These are phyloP conservation scores for Chrysanthemum seticuspe DNA, from an alignment of 129 eudicot species.

Conservation along the genomic window DNA sequence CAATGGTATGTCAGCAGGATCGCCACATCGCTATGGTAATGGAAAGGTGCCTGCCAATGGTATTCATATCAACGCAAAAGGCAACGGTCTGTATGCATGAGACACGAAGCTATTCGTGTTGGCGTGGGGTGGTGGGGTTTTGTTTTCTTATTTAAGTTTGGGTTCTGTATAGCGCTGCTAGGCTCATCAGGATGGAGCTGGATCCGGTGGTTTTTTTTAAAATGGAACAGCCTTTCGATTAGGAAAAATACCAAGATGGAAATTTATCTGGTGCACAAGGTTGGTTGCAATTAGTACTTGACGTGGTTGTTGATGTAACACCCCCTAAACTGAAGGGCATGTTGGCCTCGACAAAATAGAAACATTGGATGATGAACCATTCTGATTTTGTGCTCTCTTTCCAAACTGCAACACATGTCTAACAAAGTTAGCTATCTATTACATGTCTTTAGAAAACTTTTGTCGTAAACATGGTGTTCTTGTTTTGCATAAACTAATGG, in stretches of 20 bases:
- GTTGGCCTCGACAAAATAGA: constrained; percentile 18
- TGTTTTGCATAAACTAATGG: too few species aligned
- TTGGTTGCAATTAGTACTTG: constrained; percentile 18
- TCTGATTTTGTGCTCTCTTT: constrained; percentile 8
- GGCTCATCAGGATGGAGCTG: constrained; percentile 41
- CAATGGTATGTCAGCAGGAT: constrained; percentile 40
- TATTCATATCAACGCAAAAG: constrained; percentile 59
- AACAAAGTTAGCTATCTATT: too few species aligned
- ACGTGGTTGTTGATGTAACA: constrained; percentile 16
- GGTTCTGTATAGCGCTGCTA: constrained; percentile 51
- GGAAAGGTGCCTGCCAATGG: constrained; percentile 49
- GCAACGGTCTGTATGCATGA: constrained; percentile 58
- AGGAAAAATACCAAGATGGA: constrained; percentile 16
- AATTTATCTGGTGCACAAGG: constrained; percentile 23
- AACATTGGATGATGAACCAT: constrained; percentile 18
- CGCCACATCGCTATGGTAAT: constrained; percentile 47
- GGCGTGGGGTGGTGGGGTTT: constrained; percentile 1
- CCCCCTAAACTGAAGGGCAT: constrained; percentile 24
- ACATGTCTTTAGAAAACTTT: too few species aligned
- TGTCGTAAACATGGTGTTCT: too few species aligned
- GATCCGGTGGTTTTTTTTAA: constrained; percentile 36
- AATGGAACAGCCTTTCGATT: constrained; percentile 47
- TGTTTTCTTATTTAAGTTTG: constrained; percentile 12
- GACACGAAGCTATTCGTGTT: background rate
- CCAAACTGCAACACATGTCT: too few species aligned